A percentile compares a stretch with the other conserved stretches of the same genome.
Conservation (phyloP, 352 stramenopile genomes). For the Phytopythium boreale region DNA sequence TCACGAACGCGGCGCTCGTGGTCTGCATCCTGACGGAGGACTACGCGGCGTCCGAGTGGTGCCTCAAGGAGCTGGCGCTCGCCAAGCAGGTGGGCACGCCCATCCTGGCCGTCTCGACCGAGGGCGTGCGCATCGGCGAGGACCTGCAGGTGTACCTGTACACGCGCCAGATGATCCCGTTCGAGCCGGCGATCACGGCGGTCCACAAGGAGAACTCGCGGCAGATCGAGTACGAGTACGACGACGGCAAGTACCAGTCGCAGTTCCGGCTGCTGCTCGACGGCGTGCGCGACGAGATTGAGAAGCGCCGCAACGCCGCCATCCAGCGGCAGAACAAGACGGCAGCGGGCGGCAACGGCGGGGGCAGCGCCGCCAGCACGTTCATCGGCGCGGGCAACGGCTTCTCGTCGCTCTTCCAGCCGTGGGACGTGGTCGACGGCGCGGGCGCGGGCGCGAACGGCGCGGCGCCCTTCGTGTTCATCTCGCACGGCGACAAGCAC, state of each 20-base stretch:
- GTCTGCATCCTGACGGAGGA: slow-evolving; percentile 79
- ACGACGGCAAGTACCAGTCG: slow-evolving; percentile 59
- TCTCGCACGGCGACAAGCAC: slow-evolving; percentile 78
- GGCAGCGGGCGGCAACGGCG: slow-evolving; percentile 11
- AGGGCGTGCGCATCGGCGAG: slow-evolving; percentile 62
- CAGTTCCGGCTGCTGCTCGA: slow-evolving; percentile 80
- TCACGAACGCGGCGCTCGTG: slow-evolving; percentile 73
- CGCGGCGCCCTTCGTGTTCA: slow-evolving; percentile 62
- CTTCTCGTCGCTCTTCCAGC: slow-evolving; percentile 60
- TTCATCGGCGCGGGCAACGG: slow-evolving; percentile 13
- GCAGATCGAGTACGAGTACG: slow-evolving; percentile 83
- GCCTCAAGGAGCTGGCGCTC: slow-evolving; percentile 77
- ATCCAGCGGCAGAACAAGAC: slow-evolving; percentile 41
- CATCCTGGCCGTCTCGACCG: slow-evolving; percentile 71
- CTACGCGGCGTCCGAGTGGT: slow-evolving; percentile 80
- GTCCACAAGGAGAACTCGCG: slow-evolving; percentile 47
- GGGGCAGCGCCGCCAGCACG: slow-evolving; percentile 20
- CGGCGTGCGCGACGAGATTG: slow-evolving; percentile 80
- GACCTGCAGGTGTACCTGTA: slow-evolving; percentile 84
- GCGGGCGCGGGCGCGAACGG: slow-evolving; percentile 10
- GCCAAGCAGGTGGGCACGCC: slow-evolving; percentile 80
- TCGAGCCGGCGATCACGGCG: slow-evolving; percentile 64
- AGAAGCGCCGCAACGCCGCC: slow-evolving; percentile 58
- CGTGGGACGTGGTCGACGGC: slow-evolving; percentile 44
- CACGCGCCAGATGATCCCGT: slow-evolving; percentile 77